Evolutionary conservation across 1,139 yeast genomes (phyloP), one percentile per base, ranked within the genome.

Genomic region (Maudiozyma humilis): DNA sequence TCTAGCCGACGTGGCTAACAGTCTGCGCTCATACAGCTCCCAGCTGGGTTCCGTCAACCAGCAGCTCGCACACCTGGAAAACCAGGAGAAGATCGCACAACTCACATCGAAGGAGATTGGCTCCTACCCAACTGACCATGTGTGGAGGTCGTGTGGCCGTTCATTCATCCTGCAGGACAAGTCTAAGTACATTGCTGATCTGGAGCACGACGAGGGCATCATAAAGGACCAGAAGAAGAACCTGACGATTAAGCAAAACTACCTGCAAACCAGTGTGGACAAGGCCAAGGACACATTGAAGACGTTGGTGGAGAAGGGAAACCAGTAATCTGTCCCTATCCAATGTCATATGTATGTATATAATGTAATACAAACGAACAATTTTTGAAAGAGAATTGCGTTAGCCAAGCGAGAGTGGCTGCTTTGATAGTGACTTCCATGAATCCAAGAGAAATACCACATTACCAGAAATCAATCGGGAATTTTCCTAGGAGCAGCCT

Each of bases 81-180:
- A 85, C 48, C 81, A 79, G 55, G 70, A 78, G 53, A 70, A 70
- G 52, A 63, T 83, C 39, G 73, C 81, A 30, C 72, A 74, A 18
- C 68, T 76, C 38, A 80, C 93, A 8, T 67, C 71, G 30, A 56
- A 69, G 36, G 81, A 81, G 51, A 67, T 86, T 47, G 68, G 68
- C 36, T 71, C 76, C 43, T 62, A 64, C 17, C 59, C 58, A 12
- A 57, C 55, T 4, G 62, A 77, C 17, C 60, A 62, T 2, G 89
- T 88, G 4, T 88, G 95, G 93, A 79, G 85, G 59, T 87, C 95
- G 2, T 75, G 86, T 27, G 96, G 96, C 18, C 83, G 83, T 64
- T 77, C 87, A 49, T 83, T 82, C 59, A 65, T 82, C 8, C 41
- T 56, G 34, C 64, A 63, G 32, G 63, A 61, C 37, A 64, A 65